These are phyloP conservation scores for Gymnopus androsaceus DNA, from an alignment of 1,284 basidiomycete species.

Conservation along the genomic window DNA sequence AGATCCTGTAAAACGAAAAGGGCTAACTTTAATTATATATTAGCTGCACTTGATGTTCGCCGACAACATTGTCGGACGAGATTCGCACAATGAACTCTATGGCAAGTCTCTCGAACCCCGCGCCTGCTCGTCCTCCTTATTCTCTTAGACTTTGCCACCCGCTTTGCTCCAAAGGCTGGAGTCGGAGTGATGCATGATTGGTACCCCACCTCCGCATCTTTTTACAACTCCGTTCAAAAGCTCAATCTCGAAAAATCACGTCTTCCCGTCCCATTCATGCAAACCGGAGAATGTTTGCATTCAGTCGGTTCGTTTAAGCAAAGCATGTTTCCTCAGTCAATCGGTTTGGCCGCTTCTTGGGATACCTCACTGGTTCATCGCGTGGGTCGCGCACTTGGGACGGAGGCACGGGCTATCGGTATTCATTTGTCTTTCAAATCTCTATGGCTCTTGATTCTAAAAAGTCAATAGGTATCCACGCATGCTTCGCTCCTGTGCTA, in stretches of 20 bases:
- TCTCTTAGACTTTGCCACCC: constrained; percentile 23
- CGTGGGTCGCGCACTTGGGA: constrained; percentile 30
- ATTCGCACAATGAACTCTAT: constrained; percentile 28
- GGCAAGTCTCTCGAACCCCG: constrained; percentile 18
- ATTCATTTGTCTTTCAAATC: no score
- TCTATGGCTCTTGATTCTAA: no score
- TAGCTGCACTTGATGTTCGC: constrained; percentile 32
- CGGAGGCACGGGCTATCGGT: constrained; percentile 31
- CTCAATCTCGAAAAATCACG: constrained; percentile 28
- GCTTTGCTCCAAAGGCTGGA: constrained; percentile 22
- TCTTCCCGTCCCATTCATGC: constrained; percentile 29
- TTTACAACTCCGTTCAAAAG: constrained; percentile 29
- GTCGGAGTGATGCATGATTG: constrained; percentile 32
- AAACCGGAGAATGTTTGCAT: constrained; percentile 31
- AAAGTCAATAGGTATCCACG: constrained; percentile 34
- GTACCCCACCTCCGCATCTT: constrained; percentile 25
- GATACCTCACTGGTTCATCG: constrained; percentile 26
- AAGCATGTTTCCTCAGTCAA: constrained; percentile 30
- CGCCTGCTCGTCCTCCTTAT: background rate
- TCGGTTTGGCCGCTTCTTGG: constrained; percentile 28
- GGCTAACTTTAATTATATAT: background rate
- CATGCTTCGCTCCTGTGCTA: constrained; percentile 31
- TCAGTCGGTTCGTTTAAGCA: constrained; percentile 32
- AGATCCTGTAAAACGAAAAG: background rate
- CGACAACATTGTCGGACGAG: constrained; percentile 30